Base-by-base conservation (phyloP, 352 stramenopile species). In the Phytophthora multivora region DNA sequence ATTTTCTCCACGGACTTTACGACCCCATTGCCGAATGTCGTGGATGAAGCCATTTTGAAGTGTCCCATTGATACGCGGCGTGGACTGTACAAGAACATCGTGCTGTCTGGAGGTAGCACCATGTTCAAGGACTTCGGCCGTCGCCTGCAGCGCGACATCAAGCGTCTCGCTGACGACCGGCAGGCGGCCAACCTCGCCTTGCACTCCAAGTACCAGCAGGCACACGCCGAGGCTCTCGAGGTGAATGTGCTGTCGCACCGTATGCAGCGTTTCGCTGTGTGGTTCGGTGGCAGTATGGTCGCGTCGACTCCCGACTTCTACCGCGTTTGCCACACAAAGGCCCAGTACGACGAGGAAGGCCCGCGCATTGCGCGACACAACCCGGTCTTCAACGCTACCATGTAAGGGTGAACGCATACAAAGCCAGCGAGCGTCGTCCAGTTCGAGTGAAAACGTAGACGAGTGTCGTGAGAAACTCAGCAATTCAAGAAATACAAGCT, bases 121-220 rank as follows among this genome's bases (percentile, higher is more conserved):
- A 98, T 98, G 90, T 98, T 99, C 69, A 98, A 98, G 67, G 91
- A 98, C 71, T 99, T 99, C 79, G 93, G 92, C 25, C 83, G 90
- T 31, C 86, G 96, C 39, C 83, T 99, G 33, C 86, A 98, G 69
- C 80, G 90, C 36, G 95, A 99, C 59, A 96, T 99, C 66, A 98
- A 98, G 77, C 88, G 92, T 16, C 77, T 95, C 21, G 93, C 95
- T 36, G 90, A 98, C 60, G 72, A 90, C 13, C 84, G 95, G 8
- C 91, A 98, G 71, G 81, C 95, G 26, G 75, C 72, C 18, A 98
- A 98, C 75, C 66, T 93, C 19, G 80, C 78, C 33, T 39, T 85
- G 42, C 80, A 93, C 69, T 91, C 79, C 42, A 82, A 90, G 70
- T 91, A 64, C 60, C 75, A 85, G 41, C 55, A 88, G 56, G 73